Evolutionary conservation across 2,329 filamentous ascomycete species (phyloP).

Genomic region (Aspergillus uvarum): DNA sequence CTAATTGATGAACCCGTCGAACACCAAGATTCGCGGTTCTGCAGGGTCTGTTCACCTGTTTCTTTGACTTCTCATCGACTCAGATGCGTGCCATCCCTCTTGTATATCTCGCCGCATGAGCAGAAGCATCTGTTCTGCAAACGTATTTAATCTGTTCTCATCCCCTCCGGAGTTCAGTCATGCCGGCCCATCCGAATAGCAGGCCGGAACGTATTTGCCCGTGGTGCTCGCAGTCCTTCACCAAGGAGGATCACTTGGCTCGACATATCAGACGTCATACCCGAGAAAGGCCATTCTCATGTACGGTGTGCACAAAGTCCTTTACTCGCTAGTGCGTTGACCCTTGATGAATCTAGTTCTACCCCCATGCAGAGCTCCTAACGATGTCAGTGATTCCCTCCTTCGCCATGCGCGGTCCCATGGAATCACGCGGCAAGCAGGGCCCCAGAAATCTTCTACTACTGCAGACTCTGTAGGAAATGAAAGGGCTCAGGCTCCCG

Average conservation of each 20-base stretch:
- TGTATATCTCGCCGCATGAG: neutral
- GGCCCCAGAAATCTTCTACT: neutral
- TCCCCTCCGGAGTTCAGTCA: too few species aligned
- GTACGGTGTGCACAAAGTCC: constrained; percentile 23
- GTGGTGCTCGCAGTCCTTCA: constrained; percentile 27
- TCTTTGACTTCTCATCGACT: too few species aligned
- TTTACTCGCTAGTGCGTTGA: constrained; percentile 29
- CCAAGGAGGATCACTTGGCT: constrained; percentile 34
- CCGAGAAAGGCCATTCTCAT: constrained; percentile 34
- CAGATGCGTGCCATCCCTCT: neutral
- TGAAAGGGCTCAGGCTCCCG: neutral
- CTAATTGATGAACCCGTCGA: neutral
- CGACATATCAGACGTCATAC: constrained; percentile 35
- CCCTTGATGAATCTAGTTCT: too few species aligned
- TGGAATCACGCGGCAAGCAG: neutral
- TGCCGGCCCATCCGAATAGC: too few species aligned
- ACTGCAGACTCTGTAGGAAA: neutral
- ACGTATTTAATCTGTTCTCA: too few species aligned
- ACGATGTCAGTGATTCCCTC: neutral
- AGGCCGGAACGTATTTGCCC: constrained; percentile 19
- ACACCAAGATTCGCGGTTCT: too few species aligned
- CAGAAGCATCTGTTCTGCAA: neutral
- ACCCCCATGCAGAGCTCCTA: neutral
- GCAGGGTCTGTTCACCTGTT: too few species aligned
- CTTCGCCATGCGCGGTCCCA: neutral